Evolutionary conservation across 1,284 basidiomycete species (phyloP).

Genomic region (Pseudomicrostroma phylloplanum): DNA sequence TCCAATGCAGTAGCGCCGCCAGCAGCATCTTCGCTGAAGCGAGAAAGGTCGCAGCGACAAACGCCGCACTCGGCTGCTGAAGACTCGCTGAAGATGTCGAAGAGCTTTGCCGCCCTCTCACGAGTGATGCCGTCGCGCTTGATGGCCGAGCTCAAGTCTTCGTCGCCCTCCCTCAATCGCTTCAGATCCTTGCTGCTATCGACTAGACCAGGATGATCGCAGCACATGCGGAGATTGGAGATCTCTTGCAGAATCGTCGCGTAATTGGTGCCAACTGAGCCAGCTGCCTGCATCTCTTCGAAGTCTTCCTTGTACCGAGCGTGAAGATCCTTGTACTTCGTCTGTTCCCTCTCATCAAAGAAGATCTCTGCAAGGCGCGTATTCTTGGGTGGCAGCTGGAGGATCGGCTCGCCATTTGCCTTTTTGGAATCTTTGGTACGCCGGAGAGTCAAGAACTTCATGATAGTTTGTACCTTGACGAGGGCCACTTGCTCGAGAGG

Average conservation of each 20-base stretch:
- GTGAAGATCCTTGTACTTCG: constrained; percentile 81
- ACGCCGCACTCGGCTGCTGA: constrained; percentile 68
- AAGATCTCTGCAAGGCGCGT: constrained; percentile 79
- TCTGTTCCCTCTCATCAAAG: constrained; percentile 74
- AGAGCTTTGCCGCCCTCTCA: constrained; percentile 68
- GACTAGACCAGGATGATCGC: constrained; percentile 89
- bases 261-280: constrained; percentile 88
- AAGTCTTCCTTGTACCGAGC: constrained; percentile 83
- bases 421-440: constrained; percentile 86
- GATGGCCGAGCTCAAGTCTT: constrained; percentile 62
- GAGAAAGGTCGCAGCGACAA: constrained; percentile 69
- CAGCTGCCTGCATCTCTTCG: constrained; percentile 74
- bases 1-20: neutral
- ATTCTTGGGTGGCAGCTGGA: constrained; percentile 72
- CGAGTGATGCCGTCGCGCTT: constrained; percentile 72
- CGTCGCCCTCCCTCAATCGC: constrained; percentile 54
- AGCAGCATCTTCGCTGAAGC: constrained; percentile 23
- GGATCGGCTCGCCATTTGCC: constrained; percentile 73
- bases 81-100: constrained; percentile 68
- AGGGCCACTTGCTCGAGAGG: constrained; percentile 72
- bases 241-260: constrained; percentile 89
- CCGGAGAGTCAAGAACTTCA: constrained; percentile 91
- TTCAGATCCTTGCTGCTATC: constrained; percentile 54
- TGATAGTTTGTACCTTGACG: constrained; percentile 88
- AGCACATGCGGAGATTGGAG: constrained; percentile 75